Evolutionary conservation across 2,329 filamentous ascomycete species (phyloP).

Genomic region (Nigrospora oryzae): DNA sequence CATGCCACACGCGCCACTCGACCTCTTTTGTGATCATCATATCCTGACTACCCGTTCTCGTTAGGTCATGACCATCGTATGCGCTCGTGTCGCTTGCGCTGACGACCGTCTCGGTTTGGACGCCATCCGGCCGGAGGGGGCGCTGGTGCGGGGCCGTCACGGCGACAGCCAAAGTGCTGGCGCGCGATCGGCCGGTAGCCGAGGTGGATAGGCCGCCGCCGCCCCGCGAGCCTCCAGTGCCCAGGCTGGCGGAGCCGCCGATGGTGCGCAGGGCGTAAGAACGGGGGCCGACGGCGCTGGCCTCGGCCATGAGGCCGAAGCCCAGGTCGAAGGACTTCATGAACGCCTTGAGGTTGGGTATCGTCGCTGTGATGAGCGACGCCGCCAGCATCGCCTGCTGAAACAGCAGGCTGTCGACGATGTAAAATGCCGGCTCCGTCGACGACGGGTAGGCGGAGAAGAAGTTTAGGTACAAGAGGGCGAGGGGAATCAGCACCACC

Average conservation of each 20-base stretch:
- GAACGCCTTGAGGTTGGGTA: constrained; percentile 13
- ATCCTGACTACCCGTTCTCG: background rate
- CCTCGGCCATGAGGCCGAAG: constrained; percentile 1
- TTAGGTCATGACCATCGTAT: background rate
- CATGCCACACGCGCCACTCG: background rate
- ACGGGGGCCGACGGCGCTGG: background rate
- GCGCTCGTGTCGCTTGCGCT: background rate
- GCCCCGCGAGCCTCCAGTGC: background rate
- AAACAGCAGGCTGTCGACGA: constrained; percentile 7
- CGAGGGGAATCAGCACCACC: constrained; percentile 8
- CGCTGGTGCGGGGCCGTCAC: background rate
- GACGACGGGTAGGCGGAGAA: constrained; percentile 5
- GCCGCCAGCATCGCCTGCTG: constrained; percentile 10
- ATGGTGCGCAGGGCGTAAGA: background rate
- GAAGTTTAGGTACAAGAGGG: constrained; percentile 5
- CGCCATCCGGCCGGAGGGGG: background rate
- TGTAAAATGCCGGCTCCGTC: constrained; percentile 6
- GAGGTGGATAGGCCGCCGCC: background rate
- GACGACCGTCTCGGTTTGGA: background rate
- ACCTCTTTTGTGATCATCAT: background rate
- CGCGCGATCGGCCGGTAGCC: background rate
- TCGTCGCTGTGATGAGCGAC: constrained; percentile 12
- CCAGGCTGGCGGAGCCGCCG: background rate
- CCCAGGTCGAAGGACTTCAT: constrained; percentile 10
- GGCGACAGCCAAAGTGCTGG: background rate